These are phyloP conservation scores for Neopestalotiopsis sp. DNA, from an alignment of 2,329 filamentous ascomycete species.

Conservation along the genomic window DNA sequence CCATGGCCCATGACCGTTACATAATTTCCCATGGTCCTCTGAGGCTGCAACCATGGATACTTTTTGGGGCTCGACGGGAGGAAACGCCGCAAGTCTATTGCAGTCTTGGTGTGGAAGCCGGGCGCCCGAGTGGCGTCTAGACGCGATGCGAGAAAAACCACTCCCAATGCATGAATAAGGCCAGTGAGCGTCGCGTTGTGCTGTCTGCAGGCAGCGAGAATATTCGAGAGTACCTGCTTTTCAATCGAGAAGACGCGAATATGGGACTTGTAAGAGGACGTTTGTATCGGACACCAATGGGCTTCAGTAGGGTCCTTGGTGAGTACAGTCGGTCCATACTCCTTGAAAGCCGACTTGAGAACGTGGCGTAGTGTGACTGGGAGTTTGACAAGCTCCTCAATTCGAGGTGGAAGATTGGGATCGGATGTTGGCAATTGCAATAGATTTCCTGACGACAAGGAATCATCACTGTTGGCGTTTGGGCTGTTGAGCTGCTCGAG, in stretches of 20 bases:
- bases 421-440: neutral
- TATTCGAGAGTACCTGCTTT: neutral
- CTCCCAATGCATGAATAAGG: neutral
- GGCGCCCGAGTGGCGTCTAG: neutral
- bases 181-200: neutral
- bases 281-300: neutral
- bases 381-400: neutral
- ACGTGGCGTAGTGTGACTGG: neutral
- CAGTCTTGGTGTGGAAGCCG: neutral
- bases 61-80: neutral
- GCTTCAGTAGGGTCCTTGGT: neutral
- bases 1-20: neutral
- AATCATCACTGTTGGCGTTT: neutral
- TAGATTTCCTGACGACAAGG: neutral
- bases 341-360: neutral
- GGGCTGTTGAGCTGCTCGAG: neutral
- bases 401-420: neutral
- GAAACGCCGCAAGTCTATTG: neutral
- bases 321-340: neutral
- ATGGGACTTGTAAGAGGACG: neutral
- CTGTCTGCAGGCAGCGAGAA: neutral
- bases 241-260: neutral
- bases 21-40: neutral
- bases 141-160: neutral
- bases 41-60: neutral